These are phyloP conservation scores for Triticum timopheevii DNA, from an alignment of 176 grass and related monocot genomes.

Conservation along the genomic window DNA sequence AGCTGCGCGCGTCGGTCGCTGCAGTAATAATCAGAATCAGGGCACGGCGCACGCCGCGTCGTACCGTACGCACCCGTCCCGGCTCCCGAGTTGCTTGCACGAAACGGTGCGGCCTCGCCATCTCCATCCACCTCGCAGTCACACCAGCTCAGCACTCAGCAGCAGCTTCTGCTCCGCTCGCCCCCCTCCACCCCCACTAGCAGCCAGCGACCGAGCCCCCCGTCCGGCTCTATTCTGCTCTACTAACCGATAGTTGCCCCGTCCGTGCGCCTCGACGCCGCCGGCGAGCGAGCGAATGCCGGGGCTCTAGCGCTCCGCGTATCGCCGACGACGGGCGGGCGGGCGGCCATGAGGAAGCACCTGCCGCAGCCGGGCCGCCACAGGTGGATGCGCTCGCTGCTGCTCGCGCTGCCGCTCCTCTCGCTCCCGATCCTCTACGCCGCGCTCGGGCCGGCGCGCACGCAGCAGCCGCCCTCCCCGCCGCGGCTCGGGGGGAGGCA, in stretches of 20 bases:
- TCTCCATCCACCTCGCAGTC: neutral
- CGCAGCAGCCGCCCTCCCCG: neutral
- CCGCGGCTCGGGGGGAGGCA: neutral
- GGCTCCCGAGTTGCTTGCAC: conserved; percentile 33
- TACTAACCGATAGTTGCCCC: no score
- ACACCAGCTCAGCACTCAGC: neutral
- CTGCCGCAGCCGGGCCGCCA: conserved; percentile 42
- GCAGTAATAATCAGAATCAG: neutral
- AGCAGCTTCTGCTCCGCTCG: conserved; percentile 6
- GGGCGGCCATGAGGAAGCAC: conserved; percentile 70
- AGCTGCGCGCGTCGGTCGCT: neutral
- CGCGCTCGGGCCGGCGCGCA: conserved; percentile 25
- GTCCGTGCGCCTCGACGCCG: neutral
- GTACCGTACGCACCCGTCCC: neutral
- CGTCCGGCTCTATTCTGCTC: neutral
- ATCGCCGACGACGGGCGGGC: neutral
- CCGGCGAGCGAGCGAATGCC: conserved; percentile 45
- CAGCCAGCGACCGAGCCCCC: neutral
- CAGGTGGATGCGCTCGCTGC: conserved; percentile 53
- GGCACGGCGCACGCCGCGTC: neutral
- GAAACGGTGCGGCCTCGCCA: conserved; percentile 32
- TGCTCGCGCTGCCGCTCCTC: conserved; percentile 63
- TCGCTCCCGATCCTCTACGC: conserved; percentile 50
- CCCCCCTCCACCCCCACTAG: conserved; percentile 11
- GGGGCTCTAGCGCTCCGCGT: conserved; percentile 35